Evolutionary conservation across 805 yeast species (phyloP).

Genomic region (Brettanomyces sp.): DNA sequence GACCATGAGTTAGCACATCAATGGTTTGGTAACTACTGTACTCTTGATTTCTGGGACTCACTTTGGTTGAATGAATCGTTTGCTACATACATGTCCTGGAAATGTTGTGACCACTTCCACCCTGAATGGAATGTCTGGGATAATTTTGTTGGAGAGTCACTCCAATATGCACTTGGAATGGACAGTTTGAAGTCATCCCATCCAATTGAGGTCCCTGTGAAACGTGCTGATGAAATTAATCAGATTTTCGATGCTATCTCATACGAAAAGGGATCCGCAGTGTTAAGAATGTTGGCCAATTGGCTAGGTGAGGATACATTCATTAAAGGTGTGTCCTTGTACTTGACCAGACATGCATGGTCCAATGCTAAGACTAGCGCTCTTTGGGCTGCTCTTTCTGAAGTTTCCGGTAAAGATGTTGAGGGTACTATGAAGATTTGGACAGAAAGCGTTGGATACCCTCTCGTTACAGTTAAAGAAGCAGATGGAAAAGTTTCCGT

Average conservation of each 20-base stretch:
- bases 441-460: constrained; percentile 71
- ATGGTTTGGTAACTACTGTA: constrained; percentile 86
- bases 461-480: constrained; percentile 45
- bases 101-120: constrained; percentile 58
- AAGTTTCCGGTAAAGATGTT: constrained; percentile 59
- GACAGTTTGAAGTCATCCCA: constrained; percentile 63
- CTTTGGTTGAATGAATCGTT: constrained; percentile 86
- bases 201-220: constrained; percentile 81
- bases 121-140: constrained; percentile 79
- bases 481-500: constrained; percentile 26
- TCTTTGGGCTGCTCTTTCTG: constrained; percentile 59
- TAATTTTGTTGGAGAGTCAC: constrained; percentile 44
- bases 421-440: constrained; percentile 56
- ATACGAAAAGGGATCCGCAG: constrained; percentile 72
- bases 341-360: constrained; percentile 54
- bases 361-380: constrained; percentile 68
- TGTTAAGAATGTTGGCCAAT: constrained; percentile 66
- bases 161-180: constrained; percentile 42
- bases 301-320: constrained; percentile 64
- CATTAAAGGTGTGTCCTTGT: constrained; percentile 63
- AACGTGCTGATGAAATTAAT: constrained; percentile 69
- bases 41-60: constrained; percentile 93
- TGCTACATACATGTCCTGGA: constrained; percentile 80
- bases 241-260: constrained; percentile 81
- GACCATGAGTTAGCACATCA: constrained; percentile 89